Evolutionary conservation across 2,329 filamentous ascomycete genomes (phyloP).

Genomic region (Microcyclospora tardicrescens): DNA sequence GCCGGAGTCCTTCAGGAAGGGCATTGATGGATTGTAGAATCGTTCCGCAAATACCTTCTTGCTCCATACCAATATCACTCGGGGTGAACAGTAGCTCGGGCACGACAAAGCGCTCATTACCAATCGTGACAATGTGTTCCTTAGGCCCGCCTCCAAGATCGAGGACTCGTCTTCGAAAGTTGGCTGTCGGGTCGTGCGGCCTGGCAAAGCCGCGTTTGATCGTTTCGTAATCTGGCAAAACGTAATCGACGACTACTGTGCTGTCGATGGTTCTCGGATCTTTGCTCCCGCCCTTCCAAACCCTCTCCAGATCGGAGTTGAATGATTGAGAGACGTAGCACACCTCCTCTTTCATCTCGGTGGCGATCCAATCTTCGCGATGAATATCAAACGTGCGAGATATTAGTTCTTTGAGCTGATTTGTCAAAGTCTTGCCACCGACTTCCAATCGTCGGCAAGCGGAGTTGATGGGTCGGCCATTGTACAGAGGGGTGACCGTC

Average conservation of each 20-base stretch:
- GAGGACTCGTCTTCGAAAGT: conserved; percentile 39
- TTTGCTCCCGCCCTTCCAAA: conserved; percentile 65
- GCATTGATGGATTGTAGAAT: conserved; percentile 63
- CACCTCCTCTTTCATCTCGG: conserved; percentile 85
- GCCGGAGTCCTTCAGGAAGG: conserved; percentile 72
- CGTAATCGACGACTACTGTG: conserved; percentile 71
- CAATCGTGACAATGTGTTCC: conserved; percentile 75
- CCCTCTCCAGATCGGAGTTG: conserved; percentile 59
- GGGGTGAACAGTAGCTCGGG: conserved; percentile 86
- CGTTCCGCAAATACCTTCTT: conserved; percentile 71
- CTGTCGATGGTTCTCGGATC: conserved; percentile 36
- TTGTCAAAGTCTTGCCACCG: conserved; percentile 85
- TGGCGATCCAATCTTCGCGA: conserved; percentile 84
- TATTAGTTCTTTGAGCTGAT: conserved; percentile 78
- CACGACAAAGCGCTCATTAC: conserved; percentile 82
- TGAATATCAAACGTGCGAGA: conserved; percentile 94
- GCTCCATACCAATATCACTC: conserved; percentile 68
- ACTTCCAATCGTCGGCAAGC: conserved; percentile 77
- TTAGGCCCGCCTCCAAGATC: conserved; percentile 34
- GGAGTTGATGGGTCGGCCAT: conserved; percentile 65
- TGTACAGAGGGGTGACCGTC: conserved; percentile 73
- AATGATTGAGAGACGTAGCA: conserved; percentile 60
- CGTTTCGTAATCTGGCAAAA: conserved; percentile 67
- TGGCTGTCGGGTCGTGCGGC: conserved; percentile 59
- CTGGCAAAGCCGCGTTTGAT: conserved; percentile 55